Percentiles rank a stretch among this genome's conserved stretches.
These are phyloP conservation scores for Naganishia liquefaciens DNA, from an alignment of 1,284 basidiomycete species.

Conservation along the genomic window DNA sequence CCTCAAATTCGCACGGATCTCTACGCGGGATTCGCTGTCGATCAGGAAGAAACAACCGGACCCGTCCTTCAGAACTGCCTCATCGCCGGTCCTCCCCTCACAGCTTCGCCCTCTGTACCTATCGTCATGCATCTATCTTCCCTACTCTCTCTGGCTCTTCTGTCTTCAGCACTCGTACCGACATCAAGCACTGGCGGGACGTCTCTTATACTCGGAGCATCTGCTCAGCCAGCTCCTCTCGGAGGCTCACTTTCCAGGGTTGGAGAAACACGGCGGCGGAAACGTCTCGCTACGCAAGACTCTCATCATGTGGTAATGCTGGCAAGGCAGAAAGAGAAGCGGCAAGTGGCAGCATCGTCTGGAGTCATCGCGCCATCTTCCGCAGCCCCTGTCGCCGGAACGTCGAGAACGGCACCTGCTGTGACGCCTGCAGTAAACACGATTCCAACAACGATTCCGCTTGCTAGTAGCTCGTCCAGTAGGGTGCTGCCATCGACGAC, in stretches of 20 bases:
- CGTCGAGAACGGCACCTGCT: not conserved
- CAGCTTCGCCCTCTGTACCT: not conserved
- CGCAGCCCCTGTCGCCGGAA: not conserved
- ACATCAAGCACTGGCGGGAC: conserved; percentile 5
- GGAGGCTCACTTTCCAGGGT: not conserved
- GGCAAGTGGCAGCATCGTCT: conserved; percentile 9
- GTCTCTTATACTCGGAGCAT: conserved; percentile 3
- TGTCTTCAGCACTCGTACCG: conserved; percentile 6
- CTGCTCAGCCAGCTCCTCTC: conserved; percentile 1
- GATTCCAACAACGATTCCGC: not conserved
- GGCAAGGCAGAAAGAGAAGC: conserved; percentile 9
- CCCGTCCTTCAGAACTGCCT: not conserved
- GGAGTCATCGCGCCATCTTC: not conserved
- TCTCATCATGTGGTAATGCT: conserved; percentile 4
- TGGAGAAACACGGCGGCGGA: not conserved
- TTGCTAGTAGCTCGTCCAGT: not conserved
- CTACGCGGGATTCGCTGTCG: not conserved
- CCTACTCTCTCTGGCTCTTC: conserved; percentile 7
- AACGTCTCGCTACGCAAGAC: not conserved
- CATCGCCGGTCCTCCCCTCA: not conserved
- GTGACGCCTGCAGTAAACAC: not conserved
- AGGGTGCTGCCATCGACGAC: not conserved
- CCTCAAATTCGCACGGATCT: not conserved
- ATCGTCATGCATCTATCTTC: conserved; percentile 10
- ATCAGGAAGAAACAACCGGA: not conserved